Percentiles rank a stretch among this genome's conserved stretches.
phyloP scores from a whole-genome alignment of 176 grass and related monocot species.

The Juncus inflexus region DNA sequence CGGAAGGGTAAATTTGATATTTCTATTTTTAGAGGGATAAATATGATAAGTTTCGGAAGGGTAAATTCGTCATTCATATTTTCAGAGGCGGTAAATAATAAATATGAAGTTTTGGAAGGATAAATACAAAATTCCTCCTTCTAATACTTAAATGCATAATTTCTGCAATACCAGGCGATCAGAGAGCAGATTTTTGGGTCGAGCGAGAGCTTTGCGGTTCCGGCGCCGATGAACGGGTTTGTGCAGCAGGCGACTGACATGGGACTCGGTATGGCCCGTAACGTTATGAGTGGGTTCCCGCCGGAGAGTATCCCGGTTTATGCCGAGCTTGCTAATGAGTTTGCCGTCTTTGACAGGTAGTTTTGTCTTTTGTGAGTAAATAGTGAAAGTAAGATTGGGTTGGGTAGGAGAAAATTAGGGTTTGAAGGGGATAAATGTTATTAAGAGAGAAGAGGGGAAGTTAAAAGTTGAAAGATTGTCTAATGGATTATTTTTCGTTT shows the following conservation, averaged over 20 bases:
- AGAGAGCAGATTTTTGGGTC: constrained; percentile 95
- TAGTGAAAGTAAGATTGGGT: neutral
- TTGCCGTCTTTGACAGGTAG: constrained; percentile 57
- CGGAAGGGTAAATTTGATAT: no score
- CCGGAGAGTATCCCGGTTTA: constrained; percentile 66
- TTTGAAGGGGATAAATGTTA: no score
- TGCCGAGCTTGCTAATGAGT: constrained; percentile 54
- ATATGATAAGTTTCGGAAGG: no score
- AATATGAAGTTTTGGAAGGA: no score
- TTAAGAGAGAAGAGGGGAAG: no score
- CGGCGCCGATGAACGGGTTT: constrained; percentile 75
- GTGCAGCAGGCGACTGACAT: constrained; percentile 71
- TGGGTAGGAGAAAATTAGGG: neutral
- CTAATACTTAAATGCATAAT: no score
- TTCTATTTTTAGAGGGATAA: no score
- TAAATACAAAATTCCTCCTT: no score
- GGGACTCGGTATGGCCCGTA: constrained; percentile 78
- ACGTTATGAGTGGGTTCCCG: constrained; percentile 80
- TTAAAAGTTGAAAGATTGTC: no score
- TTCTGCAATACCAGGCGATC: constrained; percentile 36
- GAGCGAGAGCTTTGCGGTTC: constrained; percentile 54
- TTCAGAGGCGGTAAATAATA: no score
- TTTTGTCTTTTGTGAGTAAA: neutral
- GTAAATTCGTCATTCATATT: no score
- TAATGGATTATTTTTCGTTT: no score